Conservation (phyloP, 495 filamentous ascomycete species). For the Tuber brumale region DNA sequence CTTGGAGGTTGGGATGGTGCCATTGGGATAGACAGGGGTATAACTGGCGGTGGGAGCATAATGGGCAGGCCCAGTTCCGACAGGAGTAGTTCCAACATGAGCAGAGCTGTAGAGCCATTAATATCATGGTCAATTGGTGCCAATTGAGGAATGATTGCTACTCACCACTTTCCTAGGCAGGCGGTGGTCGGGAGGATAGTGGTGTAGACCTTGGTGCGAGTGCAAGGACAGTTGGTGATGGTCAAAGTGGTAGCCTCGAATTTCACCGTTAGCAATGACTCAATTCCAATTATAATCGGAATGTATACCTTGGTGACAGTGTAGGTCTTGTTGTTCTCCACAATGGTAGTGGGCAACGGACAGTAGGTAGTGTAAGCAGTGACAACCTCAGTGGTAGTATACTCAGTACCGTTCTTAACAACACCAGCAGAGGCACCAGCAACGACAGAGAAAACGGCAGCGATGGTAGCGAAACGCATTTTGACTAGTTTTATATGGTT, state of each 20-base stretch:
- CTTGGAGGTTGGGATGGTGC: slow-evolving; percentile 34
- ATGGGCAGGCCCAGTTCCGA: neutral
- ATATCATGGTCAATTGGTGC: neutral
- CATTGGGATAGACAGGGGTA: slow-evolving; percentile 22
- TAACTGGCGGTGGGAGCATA: slow-evolving; percentile 13
- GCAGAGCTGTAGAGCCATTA: slow-evolving; percentile 26
- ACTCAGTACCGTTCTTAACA: slow-evolving; percentile 40
- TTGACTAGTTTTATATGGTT: slow-evolving; percentile 58
- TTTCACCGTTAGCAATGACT: neutral
- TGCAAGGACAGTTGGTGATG: slow-evolving; percentile 72
- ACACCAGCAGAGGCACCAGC: slow-evolving; percentile 45
- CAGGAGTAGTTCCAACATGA: slow-evolving; percentile 11
- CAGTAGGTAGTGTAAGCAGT: slow-evolving; percentile 81
- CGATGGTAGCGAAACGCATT: slow-evolving; percentile 76
- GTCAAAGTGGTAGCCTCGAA: slow-evolving; percentile 63
- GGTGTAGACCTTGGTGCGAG: slow-evolving; percentile 36
- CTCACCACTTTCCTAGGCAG: slow-evolving; percentile 28
- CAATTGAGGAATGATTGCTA: neutral
- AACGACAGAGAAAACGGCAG: slow-evolving; percentile 58
- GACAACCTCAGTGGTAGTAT: slow-evolving; percentile 65
- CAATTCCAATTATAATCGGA: neutral
- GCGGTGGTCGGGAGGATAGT: slow-evolving; percentile 45
- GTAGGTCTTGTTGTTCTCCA: slow-evolving; percentile 65
- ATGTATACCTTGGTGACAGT: slow-evolving; percentile 62
- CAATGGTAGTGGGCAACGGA: slow-evolving; percentile 66